A percentile compares a stretch with the other conserved stretches of the same genome.
Evolutionary conservation across 2,329 filamentous ascomycete genomes (phyloP).

Genomic region (Eurotiales sp.): DNA sequence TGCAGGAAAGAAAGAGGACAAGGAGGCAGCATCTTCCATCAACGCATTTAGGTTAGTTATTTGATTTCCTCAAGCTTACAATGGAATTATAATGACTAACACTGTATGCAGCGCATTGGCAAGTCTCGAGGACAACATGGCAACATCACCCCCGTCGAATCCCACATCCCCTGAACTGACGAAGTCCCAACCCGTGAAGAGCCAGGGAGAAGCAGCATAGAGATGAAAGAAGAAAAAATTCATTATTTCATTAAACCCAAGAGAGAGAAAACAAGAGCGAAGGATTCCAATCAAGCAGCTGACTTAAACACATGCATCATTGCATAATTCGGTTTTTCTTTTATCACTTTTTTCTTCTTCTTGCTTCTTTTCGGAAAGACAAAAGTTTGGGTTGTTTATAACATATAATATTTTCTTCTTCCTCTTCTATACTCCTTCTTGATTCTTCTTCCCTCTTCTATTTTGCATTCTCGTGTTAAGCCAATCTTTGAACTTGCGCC

Average conservation of each 20-base stretch:
- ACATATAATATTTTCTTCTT: constrained; percentile 10
- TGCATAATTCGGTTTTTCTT: neutral
- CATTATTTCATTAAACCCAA: neutral
- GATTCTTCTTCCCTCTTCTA: neutral
- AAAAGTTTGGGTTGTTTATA: constrained; percentile 17
- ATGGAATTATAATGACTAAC: constrained; percentile 11
- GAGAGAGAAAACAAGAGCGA: neutral
- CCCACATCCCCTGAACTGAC: constrained; percentile 45
- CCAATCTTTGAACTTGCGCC: neutral
- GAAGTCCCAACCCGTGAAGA: constrained; percentile 45
- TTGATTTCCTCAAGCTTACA: neutral
- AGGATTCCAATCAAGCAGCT: neutral
- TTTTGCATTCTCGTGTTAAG: neutral
- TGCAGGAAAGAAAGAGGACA: constrained; percentile 58
- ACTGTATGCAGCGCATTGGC: constrained; percentile 41
- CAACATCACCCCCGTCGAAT: constrained; percentile 47
- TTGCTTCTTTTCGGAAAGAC: constrained; percentile 15
- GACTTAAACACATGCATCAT: neutral
- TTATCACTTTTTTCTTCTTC: no score
- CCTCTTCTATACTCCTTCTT: neutral
- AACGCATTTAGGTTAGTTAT: constrained; percentile 88
- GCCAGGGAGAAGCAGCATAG: constrained; percentile 39
- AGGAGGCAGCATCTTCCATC: constrained; percentile 63
- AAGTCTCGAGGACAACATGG: constrained; percentile 44
- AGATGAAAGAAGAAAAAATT: neutral